Base-by-base conservation (phyloP, 352 stramenopile species). In the Stephanocyclus meneghinianus region DNA sequence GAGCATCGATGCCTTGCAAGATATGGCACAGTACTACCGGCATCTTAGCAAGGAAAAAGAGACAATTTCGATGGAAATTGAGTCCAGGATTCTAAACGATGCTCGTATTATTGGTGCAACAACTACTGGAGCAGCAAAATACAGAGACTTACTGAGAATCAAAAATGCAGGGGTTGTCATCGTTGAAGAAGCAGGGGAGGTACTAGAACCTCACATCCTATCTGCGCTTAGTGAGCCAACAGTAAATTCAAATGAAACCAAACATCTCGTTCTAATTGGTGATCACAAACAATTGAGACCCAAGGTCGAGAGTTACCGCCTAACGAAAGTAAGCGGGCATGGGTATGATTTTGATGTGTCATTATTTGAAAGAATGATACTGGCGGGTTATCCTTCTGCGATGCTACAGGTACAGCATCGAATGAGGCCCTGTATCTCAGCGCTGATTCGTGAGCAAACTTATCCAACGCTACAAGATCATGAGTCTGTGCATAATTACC, bases 211-310 rank as follows among this genome's bases (percentile, higher is more conserved):
- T 30, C 81, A 91, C 69, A 35, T 91, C 21, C 21, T 91, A 21
- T 76, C 87, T 35, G 21, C 75, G 15, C 60, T 89, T 1, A 74
- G 42, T 32, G 69, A 95, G 44, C 42, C 15, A 16, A 71, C 13
- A 15, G 30, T 29, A 2, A 63, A 72, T 48, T 87, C 85, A n/a
- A 79, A 87, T 13, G 73, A 78, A 0, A 95, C 87, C 32, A 89
- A 96, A 59, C 93, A 96, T 71, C 74, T 97, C 1, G 92, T 96
- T 60, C 67, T 95, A 21, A 97, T 97, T 80, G 94, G 93, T 21
- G 94, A 96, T 69, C 94, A 97, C 78, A 80, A 93, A 61, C 94
- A 97, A 71, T 78, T 97, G 35, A 87, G 92, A 11, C 94, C 94
- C 1, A 91, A 94, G 18, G 86, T 95, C 26, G 81, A 88, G 47